phyloP scores from a whole-genome alignment of 1,284 basidiomycete species.

The Cerioporus squamosus region DNA sequence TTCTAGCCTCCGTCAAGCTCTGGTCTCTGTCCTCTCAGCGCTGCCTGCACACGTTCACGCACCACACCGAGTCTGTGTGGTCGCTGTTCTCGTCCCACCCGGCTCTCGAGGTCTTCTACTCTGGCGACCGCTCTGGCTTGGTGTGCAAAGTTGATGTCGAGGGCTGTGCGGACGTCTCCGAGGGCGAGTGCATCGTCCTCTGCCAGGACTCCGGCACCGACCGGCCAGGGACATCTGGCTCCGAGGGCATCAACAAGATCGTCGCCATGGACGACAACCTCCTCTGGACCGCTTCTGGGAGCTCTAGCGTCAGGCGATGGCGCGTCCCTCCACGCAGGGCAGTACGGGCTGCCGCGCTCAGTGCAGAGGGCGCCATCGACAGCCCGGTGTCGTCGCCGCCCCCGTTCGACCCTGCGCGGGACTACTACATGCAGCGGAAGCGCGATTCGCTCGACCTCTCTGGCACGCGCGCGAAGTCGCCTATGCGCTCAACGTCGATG shows the following conservation, averaged over 20 bases:
- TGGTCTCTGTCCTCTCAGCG: slow-evolving; percentile 92
- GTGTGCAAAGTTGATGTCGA: slow-evolving; percentile 93
- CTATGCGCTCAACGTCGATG: slow-evolving; percentile 11
- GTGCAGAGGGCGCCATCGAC: slow-evolving; percentile 33
- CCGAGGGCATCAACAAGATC: slow-evolving; percentile 85
- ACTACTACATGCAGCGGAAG: slow-evolving; percentile 26
- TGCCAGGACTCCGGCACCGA: slow-evolving; percentile 60
- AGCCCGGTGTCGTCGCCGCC: slow-evolving; percentile 24
- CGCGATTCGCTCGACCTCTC: slow-evolving; percentile 27
- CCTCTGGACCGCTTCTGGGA: slow-evolving; percentile 91
- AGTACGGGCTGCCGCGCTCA: slow-evolving; percentile 37
- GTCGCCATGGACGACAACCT: slow-evolving; percentile 84
- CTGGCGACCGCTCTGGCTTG: slow-evolving; percentile 89
- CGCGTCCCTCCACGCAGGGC: slow-evolving; percentile 55
- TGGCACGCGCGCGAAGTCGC: slow-evolving; percentile 16
- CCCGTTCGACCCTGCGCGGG: slow-evolving; percentile 21
- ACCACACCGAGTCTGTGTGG: slow-evolving; percentile 97
- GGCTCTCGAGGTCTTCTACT: slow-evolving; percentile 92
- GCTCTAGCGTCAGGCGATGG: slow-evolving; percentile 86
- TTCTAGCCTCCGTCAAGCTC: slow-evolving; percentile 79
- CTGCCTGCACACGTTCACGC: slow-evolving; percentile 94
- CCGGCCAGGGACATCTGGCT: slow-evolving; percentile 31
- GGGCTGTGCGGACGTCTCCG: slow-evolving; percentile 76
- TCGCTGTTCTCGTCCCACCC: slow-evolving; percentile 88
- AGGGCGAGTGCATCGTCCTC: slow-evolving; percentile 89